Evolutionary conservation across 208 protist species (phyloP).

Genomic region (Leishmania amazonensis): DNA sequence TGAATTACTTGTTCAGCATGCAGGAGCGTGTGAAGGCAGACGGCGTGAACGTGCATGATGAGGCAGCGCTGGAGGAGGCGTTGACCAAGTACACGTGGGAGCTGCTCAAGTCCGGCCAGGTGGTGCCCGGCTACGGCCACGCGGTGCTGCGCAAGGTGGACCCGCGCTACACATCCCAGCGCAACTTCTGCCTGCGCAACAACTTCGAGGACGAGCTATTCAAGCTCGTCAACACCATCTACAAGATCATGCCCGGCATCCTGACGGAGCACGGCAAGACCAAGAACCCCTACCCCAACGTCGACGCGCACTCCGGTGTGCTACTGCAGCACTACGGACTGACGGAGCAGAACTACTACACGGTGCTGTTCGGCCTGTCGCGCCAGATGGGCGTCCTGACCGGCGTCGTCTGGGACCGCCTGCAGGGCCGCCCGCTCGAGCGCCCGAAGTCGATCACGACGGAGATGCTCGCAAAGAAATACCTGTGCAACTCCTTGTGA

Average conservation of each 20-base stretch:
- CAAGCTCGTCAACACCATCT: constrained; percentile 92
- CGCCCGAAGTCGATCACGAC: constrained; percentile 96
- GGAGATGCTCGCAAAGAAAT: constrained; percentile 77
- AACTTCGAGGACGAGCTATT: constrained; percentile 97
- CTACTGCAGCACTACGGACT: constrained; percentile 97
- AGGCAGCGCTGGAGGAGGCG: constrained; percentile 60
- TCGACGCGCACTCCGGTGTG: constrained; percentile 96
- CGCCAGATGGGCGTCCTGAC: constrained; percentile 96
- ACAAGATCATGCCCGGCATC: constrained; percentile 94
- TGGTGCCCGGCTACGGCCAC: constrained; percentile 97
- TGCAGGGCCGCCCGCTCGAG: constrained; percentile 95
- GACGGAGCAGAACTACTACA: constrained; percentile 97
- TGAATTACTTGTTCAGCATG: constrained; percentile 81
- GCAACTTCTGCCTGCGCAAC: constrained; percentile 96
- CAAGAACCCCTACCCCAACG: constrained; percentile 98
- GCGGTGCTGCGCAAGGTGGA: constrained; percentile 98
- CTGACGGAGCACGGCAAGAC: constrained; percentile 98
- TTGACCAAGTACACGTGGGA: constrained; percentile 93
- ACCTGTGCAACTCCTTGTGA: constrained; percentile 29
- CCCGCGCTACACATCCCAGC: constrained; percentile 97
- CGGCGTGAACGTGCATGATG: constrained; percentile 49
- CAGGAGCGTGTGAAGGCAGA: constrained; percentile 59
- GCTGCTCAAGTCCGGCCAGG: constrained; percentile 87
- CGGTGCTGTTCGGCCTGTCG: constrained; percentile 97
- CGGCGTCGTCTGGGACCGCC: constrained; percentile 94